Evolutionary conservation across 208 protist species (phyloP), one percentile per base, ranked within the genome.

Genomic region (Acanthamoeba divionensis): DNA sequence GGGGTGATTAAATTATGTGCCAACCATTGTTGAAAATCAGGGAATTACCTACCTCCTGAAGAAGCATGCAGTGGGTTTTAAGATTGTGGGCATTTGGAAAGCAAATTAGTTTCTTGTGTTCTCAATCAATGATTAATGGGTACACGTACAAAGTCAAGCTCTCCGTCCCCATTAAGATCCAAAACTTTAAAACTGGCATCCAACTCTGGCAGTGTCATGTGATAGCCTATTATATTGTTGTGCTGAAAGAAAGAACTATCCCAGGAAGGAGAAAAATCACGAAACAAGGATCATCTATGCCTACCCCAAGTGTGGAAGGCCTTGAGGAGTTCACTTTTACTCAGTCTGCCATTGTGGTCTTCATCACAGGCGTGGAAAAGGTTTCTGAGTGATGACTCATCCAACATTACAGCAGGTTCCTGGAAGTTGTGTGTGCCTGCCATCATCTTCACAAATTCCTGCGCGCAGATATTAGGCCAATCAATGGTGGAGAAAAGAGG

Each of bases 361-460:
- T 83, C 73, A 21, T 83, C 73, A 41, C 57, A 83, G 24, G 73
- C 73, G 52, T 83, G 57, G 73, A 83, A 83, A 26, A 83, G 73
- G 10, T 47, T 54, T 33, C 18, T 2, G 29, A 83, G 73, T 21
- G 73, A 47, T 15, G 73, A 18, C 73, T 83, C 73, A 36, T 83
- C 63, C 29, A 83, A 67, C 62, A 67, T 21, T 4, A 29, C 4
- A 6, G 52, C 18, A 13, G 13, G 15, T 13, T n/a, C 15, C 18
- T 18, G 18, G 52, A 13, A 18, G 13, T 18, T 57, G 44, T 36
- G 21, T 67, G 62, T 65, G 12, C 57, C 26, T 29, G 8, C 26
- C 4, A 13, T 29, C 8, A 29, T 6, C 12, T 21, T 29, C 24
- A 54, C 52, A 21, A 24, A 13, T 24, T 10, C n/a, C 12, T 13